Evolutionary conservation across 768 basidiomycete species (phyloP).

Genomic region (Podaxis sp.): DNA sequence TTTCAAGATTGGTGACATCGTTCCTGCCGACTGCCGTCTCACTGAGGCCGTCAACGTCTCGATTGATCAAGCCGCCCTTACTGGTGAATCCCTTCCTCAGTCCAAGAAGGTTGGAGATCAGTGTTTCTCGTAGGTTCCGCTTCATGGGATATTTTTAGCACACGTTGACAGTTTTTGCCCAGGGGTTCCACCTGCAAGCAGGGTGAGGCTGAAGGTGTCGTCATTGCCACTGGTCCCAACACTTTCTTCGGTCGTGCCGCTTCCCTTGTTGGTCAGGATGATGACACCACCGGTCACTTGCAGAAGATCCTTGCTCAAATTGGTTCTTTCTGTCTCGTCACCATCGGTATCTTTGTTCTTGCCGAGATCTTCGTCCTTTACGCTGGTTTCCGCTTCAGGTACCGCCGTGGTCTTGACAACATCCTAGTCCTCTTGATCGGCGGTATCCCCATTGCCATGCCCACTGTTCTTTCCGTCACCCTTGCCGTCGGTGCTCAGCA

Average conservation of each 20-base stretch:
- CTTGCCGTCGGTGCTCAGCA: conserved; percentile 99
- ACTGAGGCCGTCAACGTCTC: conserved; percentile 96
- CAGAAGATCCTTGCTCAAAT: conserved; percentile 99
- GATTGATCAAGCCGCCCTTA: conserved; percentile 97
- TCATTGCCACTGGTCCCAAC: conserved; percentile 97
- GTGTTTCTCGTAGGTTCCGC: conserved; percentile 89
- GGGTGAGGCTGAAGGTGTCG: conserved; percentile 98
- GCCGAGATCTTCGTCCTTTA: conserved; percentile 95
- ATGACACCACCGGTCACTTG: conserved; percentile 97
- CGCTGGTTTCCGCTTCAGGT: conserved; percentile 85
- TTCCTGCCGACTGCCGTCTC: conserved; percentile 96
- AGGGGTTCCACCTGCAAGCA: conserved; percentile 98
- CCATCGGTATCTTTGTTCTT: conserved; percentile 93
- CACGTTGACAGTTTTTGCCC: conserved; percentile 6
- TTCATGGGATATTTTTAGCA: conserved; percentile 9
- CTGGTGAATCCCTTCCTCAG: conserved; percentile 94
- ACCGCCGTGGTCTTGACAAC: conserved; percentile 95
- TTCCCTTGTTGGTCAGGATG: conserved; percentile 95
- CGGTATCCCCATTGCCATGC: conserved; percentile 99
- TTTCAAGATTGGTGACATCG: conserved; percentile 99
- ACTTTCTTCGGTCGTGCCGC: conserved; percentile 99
- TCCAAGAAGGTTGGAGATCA: conserved; percentile 92
- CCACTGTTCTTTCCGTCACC: conserved; percentile 96
- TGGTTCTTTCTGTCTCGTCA: conserved; percentile 94
- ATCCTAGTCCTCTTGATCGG: conserved; percentile 99